Evolutionary conservation across 768 basidiomycete genomes (phyloP).

Genomic region (Postia placenta): DNA sequence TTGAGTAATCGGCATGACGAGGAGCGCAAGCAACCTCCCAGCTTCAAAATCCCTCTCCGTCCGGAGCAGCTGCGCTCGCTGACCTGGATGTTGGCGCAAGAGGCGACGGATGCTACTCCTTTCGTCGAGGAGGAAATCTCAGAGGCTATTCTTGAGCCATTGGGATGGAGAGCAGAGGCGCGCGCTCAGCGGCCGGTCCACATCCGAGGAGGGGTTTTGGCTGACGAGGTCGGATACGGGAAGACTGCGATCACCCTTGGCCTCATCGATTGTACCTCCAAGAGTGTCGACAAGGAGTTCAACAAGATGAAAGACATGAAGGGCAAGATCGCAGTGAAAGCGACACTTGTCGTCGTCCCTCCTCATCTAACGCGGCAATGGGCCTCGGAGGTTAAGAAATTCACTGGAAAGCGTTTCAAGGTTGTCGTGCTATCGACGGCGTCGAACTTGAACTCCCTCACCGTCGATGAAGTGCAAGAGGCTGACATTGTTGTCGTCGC

Average conservation of each 20-base stretch:
- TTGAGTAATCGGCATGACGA: constrained; percentile 70
- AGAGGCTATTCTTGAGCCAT: constrained; percentile 77
- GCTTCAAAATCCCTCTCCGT: constrained; percentile 69
- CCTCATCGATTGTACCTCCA: constrained; percentile 68
- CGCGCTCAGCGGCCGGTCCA: constrained; percentile 72
- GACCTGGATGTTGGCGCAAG: constrained; percentile 88
- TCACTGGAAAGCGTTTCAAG: constrained; percentile 54
- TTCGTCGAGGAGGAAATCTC: constrained; percentile 95
- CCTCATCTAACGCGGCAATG: constrained; percentile 89
- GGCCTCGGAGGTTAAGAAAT: constrained; percentile 82
- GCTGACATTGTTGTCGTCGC: constrained; percentile 87
- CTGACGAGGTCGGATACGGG: constrained; percentile 95
- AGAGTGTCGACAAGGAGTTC: constrained; percentile 54
- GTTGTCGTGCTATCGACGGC: constrained; percentile 65
- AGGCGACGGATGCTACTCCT: constrained; percentile 53
- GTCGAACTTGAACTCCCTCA: constrained; percentile 62
- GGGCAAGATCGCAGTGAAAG: constrained; percentile 75
- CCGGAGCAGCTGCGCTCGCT: constrained; percentile 86
- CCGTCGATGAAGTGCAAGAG: constrained; percentile 66
- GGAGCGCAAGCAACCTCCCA: constrained; percentile 69
- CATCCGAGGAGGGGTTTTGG: constrained; percentile 85
- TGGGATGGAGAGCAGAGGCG: constrained; percentile 95
- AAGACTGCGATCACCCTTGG: constrained; percentile 95
- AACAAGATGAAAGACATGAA: constrained; percentile 36
- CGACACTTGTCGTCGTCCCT: constrained; percentile 80